phyloP scores from a whole-genome alignment of 2,329 filamentous ascomycete species.

The Aspergillus ruber region DNA sequence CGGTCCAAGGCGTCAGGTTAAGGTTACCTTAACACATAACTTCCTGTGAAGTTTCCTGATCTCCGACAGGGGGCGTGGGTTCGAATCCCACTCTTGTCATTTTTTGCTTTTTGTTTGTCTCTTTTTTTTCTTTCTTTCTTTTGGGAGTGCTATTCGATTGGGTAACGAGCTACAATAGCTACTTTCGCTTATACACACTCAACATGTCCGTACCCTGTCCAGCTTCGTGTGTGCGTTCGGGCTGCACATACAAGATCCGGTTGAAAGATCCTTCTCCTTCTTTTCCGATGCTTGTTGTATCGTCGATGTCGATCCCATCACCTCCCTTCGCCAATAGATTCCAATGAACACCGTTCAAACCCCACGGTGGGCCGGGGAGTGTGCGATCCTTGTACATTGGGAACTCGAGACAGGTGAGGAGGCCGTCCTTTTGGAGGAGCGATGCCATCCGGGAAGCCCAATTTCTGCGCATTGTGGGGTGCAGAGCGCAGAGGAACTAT shows the following conservation, averaged over 20 bases:
- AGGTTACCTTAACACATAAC: conserved; percentile 3
- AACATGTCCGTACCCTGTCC: conserved; percentile 5
- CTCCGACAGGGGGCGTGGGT: conserved; percentile 3
- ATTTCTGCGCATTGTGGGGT: conserved; percentile 44
- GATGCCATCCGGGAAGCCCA: conserved; percentile 51
- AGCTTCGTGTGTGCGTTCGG: conserved; percentile 19
- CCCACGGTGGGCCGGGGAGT: conserved; percentile 35
- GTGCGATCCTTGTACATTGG: conserved; percentile 34
- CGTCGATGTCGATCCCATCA: conserved; percentile 13
- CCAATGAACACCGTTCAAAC: conserved; percentile 31
- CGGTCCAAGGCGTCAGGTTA: conserved; percentile 3
- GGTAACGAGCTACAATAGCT: neutral
- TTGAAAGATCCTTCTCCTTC: conserved; percentile 15
- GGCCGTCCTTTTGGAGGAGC: conserved; percentile 46
- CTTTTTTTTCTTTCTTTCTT: neutral
- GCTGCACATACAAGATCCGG: conserved; percentile 25
- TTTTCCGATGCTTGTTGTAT: neutral
- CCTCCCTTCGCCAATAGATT: conserved; percentile 24
- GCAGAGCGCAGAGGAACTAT: conserved; percentile 58
- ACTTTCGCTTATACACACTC: conserved; percentile 3
- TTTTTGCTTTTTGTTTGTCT: neutral
- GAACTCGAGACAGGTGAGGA: conserved; percentile 49
- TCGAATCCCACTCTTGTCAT: conserved; percentile 7
- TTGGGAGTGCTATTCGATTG: neutral
- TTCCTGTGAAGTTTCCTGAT: conserved; percentile 2